phyloP scores from a whole-genome alignment of 2,329 filamentous ascomycete species.

The Colletotrichum plurivorum region DNA sequence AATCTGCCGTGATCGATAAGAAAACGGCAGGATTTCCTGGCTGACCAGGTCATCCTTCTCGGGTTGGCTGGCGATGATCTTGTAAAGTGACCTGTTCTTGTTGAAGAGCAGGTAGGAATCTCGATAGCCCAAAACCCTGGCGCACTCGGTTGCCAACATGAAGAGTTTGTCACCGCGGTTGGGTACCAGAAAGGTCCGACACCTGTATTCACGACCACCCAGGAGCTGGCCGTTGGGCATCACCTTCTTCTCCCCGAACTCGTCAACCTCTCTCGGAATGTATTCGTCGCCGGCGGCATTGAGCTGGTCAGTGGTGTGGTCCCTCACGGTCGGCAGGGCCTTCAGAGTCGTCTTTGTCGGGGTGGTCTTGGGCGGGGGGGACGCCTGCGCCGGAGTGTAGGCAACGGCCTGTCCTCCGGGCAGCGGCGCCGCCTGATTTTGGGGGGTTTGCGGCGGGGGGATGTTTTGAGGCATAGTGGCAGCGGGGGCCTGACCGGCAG shows the following conservation, averaged over 20 bases:
- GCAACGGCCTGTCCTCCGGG: conserved; percentile 56
- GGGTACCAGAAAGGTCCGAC: conserved; percentile 92
- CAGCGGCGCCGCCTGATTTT: conserved; percentile 63
- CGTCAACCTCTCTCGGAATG: conserved; percentile 91
- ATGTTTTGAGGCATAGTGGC: conserved; percentile 55
- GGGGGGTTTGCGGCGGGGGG: conserved; percentile 68
- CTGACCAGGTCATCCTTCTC: conserved; percentile 97
- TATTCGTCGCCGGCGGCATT: conserved; percentile 93
- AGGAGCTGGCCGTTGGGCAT: conserved; percentile 84
- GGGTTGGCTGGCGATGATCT: conserved; percentile 95
- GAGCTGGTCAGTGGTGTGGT: conserved; percentile 97
- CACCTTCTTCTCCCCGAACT: conserved; percentile 95
- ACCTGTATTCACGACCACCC: conserved; percentile 89
- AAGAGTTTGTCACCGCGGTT: conserved; percentile 94
- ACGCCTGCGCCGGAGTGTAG: conserved; percentile 55
- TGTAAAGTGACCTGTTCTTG: conserved; percentile 96
- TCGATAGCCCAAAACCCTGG: conserved; percentile 91
- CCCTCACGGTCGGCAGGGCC: conserved; percentile 93
- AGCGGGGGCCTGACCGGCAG: conserved; percentile 67
- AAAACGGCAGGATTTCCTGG: conserved; percentile 96
- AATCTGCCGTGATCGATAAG: conserved; percentile 97
- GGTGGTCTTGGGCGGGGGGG: conserved; percentile 82
- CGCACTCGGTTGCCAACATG: conserved; percentile 98
- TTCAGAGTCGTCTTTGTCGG: conserved; percentile 90
- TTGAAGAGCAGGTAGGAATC: conserved; percentile 99